Conservation (phyloP, 2,329 filamentous ascomycete species). For the Aspergillus novoparasiticus region DNA sequence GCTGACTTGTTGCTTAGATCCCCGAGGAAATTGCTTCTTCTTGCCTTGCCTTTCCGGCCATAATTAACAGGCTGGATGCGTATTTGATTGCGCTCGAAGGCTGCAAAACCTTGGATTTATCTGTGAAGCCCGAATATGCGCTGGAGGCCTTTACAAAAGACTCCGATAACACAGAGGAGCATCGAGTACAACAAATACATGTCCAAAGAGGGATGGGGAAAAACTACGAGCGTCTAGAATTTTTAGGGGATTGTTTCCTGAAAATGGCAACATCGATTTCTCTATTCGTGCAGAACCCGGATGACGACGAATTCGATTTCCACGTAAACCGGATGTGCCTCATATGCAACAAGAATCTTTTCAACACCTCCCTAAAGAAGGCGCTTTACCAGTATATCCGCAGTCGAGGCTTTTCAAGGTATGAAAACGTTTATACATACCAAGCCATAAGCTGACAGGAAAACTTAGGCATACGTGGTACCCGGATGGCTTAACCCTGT, state of each 20-base stretch:
- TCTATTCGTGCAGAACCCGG: constrained; percentile 74
- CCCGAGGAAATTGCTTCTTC: constrained; percentile 70
- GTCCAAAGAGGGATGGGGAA: constrained; percentile 84
- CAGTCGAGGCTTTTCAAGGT: constrained; percentile 77
- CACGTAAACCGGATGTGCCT: constrained; percentile 90
- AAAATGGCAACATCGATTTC: constrained; percentile 95
- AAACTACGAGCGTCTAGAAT: constrained; percentile 94
- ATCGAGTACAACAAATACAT: constrained; percentile 67
- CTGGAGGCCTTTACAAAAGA: constrained; percentile 93
- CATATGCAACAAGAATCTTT: constrained; percentile 88
- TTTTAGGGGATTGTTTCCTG: constrained; percentile 88
- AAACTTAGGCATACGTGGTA: constrained; percentile 76
- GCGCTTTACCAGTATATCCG: constrained; percentile 75
- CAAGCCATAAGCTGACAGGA: constrained; percentile 6
- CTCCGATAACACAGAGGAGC: constrained; percentile 78
- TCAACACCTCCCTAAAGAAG: constrained; percentile 70
- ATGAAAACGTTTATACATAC: constrained; percentile 19
- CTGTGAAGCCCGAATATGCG: constrained; percentile 68
- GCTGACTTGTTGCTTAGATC: constrained; percentile 55
- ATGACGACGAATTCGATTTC: constrained; percentile 80
- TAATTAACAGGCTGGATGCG: constrained; percentile 81
- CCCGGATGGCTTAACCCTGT: constrained; percentile 73
- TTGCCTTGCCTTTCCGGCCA: constrained; percentile 75
- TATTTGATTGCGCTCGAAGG: constrained; percentile 79
- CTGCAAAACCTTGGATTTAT: constrained; percentile 65